Evolutionary conservation across 1,284 basidiomycete genomes (phyloP), one percentile per base, ranked within the genome.

Genomic region (Trametes versicolor): DNA sequence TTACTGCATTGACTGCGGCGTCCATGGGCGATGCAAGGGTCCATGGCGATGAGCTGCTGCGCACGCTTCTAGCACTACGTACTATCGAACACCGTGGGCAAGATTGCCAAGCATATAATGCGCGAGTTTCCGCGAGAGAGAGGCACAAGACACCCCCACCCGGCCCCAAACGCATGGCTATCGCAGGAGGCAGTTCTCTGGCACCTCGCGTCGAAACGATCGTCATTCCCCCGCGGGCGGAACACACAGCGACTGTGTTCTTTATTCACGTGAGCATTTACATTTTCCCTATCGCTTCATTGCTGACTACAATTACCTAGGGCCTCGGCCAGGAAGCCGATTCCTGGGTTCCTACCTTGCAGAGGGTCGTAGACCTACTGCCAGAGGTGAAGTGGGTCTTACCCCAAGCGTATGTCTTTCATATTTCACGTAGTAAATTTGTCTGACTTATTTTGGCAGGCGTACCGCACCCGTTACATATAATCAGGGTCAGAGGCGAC

Each of bases 311-410:
- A 4, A 29, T 53, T 53, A 59, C 25, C 13, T 19, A 83, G 82
- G 82, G 81, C 15, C 62, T 82, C 2, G 81, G 82, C 19, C 81
- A 83, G 65, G 74, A 71, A 7, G 77, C 74, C 52, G 58, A 75
- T 25, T 72, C 73, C 0, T 83, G 82, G 81, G 69, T 72, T 45
- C 67, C 73, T 1, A 71, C 76, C 34, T 64, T 76, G 17, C 73
- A 77, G 60, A 75, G 74, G 45, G 66, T 82, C 19, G 77, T 79
- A 12, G 70, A 73, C 17, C 72, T 70, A 32, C 73, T 83, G n/a
- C 81, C 82, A 5, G 73, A 73, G 49, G 72, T 82, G 7, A 75
- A 79, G 64, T 83, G 82, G 81, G 71, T 83, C 29, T 67, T 82
- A 25, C 82, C 81, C 2, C 81, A 83, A 68, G 80, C 82, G 82